Base-by-base conservation (phyloP, 495 filamentous ascomycete species). In the Penicillium subrubescens region DNA sequence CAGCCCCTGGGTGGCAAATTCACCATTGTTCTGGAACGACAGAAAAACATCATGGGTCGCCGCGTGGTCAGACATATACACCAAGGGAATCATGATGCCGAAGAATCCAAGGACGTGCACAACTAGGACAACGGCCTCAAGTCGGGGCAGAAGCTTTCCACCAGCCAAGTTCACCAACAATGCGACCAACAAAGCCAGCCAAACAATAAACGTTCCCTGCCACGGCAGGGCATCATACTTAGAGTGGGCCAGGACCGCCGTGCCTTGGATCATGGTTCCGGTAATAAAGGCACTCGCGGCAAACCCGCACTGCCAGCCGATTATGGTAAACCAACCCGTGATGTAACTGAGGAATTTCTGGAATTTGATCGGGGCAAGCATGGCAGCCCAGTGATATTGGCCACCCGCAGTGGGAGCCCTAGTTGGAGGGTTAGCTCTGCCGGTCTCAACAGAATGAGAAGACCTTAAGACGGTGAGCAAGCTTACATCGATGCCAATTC, bases 401-500 rank as follows among this genome's bases (percentile, higher is more conserved):
- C 79, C 81, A 59, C 72, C 73, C 7, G 73, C 66, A 10, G 67
- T 77, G 15, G 78, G 78, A 19, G 78, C 75, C 69, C 77, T 78
- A 19, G 25, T 44, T 44, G 41, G 41, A 19, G 41, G 17, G 41
- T 44, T 44, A 44, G 41, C 41, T 19, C 41, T 44, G 17, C 41
- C 41, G 17, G 41, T 44, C 41, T 44, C 41, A 44, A 19, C 17
- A 44, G 41, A 44, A 44, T 19, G 41, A 44, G 41, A 44, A 44
- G 41, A 33, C 27, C 15, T n/a, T 35, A 33, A 34, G 31, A 34
- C n/a, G 25, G 52, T 31, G 52, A 34, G 29, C 17, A 33, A 55
- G 52, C 72, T 27, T 62, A 79, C 82, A 76, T 60, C 23, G 77
- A 82, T 19, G 78, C 81, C 78, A 86, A 78, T 55, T 85, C 83